Base-by-base conservation (phyloP, 345 rosid genomes). In the Eucalyptus cloeziana region DNA sequence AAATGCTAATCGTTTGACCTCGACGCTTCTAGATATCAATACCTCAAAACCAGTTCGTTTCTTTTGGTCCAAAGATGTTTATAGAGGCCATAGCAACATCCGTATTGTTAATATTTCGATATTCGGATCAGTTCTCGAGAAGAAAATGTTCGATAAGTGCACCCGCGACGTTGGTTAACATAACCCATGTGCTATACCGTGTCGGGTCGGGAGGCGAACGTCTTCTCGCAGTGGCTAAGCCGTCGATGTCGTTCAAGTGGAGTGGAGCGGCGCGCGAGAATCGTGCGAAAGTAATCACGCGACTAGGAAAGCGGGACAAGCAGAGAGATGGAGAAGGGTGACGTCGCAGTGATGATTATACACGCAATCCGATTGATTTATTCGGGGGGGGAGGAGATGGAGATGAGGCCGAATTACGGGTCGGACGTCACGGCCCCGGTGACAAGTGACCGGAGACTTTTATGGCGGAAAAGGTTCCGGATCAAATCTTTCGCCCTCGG, bases 141-240 rank as follows among this genome's bases (percentile, higher is more conserved):
- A 33, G 4, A 11, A 71, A 71, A 71, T 10, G 45, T 12, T 33
- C 3, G 22, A 33, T 67, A 15, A n/a, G 6, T 33, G 5, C 9
- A n/a, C 40, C 2, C 0, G 0, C 21, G 6, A 2, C 11, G 3
- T 31, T n/a, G 0, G 1, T 67, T 67, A 31, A 67, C 2, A 33
- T 7, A 9, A 69, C 6, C 7, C 24, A 8, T 0, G 44, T 1
- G 24, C 44, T 21, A 8, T 3, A 4, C 22, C 10, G 17, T 4
- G 24, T 5, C 12, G 80, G 40, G 2, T 33, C 11, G 43, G 43
- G 80, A 31, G 80, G 22, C 24, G 21, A 31, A 8, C 6, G 11
- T 15, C 79, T 6, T 31, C 37, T 67, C 5, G 79, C 11, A 3
- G 10, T 8, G 24, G 80, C 80, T 16, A 16, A 31, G 43, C 43